Evolutionary conservation across 192 early-diverging fungal genomes (phyloP), one percentile per base, ranked within the genome.

Genomic region (Chytriomyces confervae): DNA sequence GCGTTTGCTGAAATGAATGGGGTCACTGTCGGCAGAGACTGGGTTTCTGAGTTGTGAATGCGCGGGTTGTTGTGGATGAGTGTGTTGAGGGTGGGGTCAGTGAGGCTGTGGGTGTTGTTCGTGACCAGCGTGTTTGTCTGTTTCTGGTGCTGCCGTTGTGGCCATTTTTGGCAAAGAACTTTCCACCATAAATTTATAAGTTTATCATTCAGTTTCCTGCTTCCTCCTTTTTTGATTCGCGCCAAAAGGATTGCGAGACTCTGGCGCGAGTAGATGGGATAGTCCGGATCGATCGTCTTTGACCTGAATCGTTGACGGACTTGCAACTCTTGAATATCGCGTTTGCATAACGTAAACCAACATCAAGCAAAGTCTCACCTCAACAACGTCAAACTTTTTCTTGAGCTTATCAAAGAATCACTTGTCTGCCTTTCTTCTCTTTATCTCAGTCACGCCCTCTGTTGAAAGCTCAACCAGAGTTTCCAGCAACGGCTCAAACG

Each of bases 371-470:
- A 45, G 24, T 9, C 50, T 51, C 45, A 83, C 84, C 70, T 88
- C 86, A 18, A 51, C 69, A 18, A 88, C 71, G 45, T 72, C 75
- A 72, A 88, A 88, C 7, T 81, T 49, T 49, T 85, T 88, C 62
- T 69, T 80, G 44, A 83, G 74, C 75, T 86, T 74, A 10, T 63
- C 63, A 61, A 88, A 88, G 74, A 88, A 88, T 46, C 83, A 66
- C 64, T 88, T 88, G 49, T 88, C 86, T 13, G 86, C 86, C 63
- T 87, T 87, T 76, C 86, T 77, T 66, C 86, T 45, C 70, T 82
- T 81, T 29, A 87, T 79, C 62, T 80, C 69, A 4, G 83, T 83
- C 6, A 76, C 61, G 6, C 76, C 72, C n/a, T 23, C 51, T 18
- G 68, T 66, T 0, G 81, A 79, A 2, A 87, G 72, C 29, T 81